Percentiles rank a stretch among this genome's conserved stretches.
Evolutionary conservation across 495 filamentous ascomycete species (phyloP).

Genomic region (Rhypophila decipiens): DNA sequence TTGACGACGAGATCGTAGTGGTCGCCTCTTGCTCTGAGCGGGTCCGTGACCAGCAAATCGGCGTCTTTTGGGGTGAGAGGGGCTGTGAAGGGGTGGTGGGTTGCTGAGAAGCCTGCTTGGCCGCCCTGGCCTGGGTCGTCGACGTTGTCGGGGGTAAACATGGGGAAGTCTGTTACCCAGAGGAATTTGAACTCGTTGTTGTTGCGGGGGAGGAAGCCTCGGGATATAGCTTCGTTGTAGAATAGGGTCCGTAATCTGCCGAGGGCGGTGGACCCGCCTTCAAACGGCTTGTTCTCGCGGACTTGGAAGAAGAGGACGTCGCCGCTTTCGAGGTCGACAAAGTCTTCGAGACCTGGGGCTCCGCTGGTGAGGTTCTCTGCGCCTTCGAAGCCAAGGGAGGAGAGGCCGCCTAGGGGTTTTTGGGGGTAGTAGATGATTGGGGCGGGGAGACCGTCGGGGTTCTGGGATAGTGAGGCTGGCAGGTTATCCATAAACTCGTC

Average conservation of each 20-base stretch:
- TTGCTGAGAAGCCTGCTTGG: slow-evolving; percentile 70
- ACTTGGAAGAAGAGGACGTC: slow-evolving; percentile 78
- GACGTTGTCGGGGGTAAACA: slow-evolving; percentile 69
- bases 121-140: slow-evolving; percentile 79
- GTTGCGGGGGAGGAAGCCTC: slow-evolving; percentile 49
- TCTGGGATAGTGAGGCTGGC: slow-evolving; percentile 53
- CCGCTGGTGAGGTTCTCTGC: slow-evolving; percentile 40
- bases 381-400: slow-evolving; percentile 68
- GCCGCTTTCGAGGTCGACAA: slow-evolving; percentile 44
- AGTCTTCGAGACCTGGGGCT: slow-evolving; percentile 7
- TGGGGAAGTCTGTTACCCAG: slow-evolving; percentile 86
- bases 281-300: slow-evolving; percentile 53
- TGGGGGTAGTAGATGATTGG: slow-evolving; percentile 66
- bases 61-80: slow-evolving; percentile 69
- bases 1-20: slow-evolving; percentile 96
- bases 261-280: slow-evolving; percentile 69
- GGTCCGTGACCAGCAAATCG: slow-evolving; percentile 64
- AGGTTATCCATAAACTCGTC: slow-evolving; percentile 60
- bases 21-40: slow-evolving; percentile 65
- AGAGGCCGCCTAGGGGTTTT: slow-evolving; percentile 66
- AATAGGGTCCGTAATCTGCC: slow-evolving; percentile 70
- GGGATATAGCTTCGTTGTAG: slow-evolving; percentile 56
- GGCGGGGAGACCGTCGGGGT: slow-evolving; percentile 65
- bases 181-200: slow-evolving; percentile 57
- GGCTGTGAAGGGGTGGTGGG: slow-evolving; percentile 95